Base-by-base conservation (phyloP, 495 filamentous ascomycete species). In the Talaromyces stipitatus region DNA sequence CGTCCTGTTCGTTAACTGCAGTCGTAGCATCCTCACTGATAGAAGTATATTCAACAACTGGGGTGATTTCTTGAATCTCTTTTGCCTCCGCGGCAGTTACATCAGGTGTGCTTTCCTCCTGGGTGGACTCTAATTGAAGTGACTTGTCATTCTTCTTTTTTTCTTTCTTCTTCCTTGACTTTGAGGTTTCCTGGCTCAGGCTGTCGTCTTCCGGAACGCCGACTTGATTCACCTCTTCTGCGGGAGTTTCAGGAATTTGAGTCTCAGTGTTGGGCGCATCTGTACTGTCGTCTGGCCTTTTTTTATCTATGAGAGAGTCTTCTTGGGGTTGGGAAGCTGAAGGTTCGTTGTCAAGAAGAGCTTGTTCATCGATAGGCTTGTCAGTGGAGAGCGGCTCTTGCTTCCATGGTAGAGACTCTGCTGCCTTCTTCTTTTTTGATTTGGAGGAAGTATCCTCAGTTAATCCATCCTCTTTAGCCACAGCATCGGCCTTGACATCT, bases 101-200 rank as follows among this genome's bases (percentile, higher is more conserved):
- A 20, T 22, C 27, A 10, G 24, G 26, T 9, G 26, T 51, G 24
- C 24, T 51, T 22, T 51, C 16, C 14, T 28, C 48, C 14, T 61
- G 60, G 14, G 47, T 50, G 20, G 63, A 60, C 3, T 64, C 62
- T 14, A 57, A n/a, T 14, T 58, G 54, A 57, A 59, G 48, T 8
- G 69, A 68, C 50, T 66, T 65, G 26, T 59, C 61, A 56, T 70
- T 71, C 64, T 69, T 73, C 57, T 73, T 69, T n/a, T n/a, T 55
- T 69, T 64, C 38, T 61, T 66, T 47, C 22, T 26, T 47, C 56
- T 57, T 57, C 14, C 53, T 57, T 9, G 55, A 48, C 10, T 41
- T 57, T 20, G 55, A 45, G 20, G 55, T 50, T 20, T 45, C 28
- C 4, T 48, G 36, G 41, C 20, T 18, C 36, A 14, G 16, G 18